Evolutionary conservation across 345 rosid species (phyloP).

Genomic region (Tarenaya hassleriana): DNA sequence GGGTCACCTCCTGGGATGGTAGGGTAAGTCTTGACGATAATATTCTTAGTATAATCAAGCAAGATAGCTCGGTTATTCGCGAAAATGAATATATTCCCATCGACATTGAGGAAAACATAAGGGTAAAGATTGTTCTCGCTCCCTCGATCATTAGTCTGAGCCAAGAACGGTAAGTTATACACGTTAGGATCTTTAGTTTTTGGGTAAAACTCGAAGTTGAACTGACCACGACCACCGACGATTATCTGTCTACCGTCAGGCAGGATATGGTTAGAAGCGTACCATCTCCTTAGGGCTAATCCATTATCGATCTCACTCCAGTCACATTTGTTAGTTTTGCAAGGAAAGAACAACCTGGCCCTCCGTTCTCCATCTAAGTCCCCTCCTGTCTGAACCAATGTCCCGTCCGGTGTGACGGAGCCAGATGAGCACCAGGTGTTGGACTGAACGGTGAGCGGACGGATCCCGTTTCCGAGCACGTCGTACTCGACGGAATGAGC

Average conservation of each 20-base stretch:
- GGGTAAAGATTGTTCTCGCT: slow-evolving; percentile 83
- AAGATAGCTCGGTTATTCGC: slow-evolving; percentile 70
- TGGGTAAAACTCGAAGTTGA: slow-evolving; percentile 67
- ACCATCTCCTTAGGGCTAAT: slow-evolving; percentile 38
- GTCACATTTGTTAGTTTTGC: slow-evolving; percentile 42
- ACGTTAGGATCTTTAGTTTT: too few relatives aligned
- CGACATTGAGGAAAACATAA: slow-evolving; percentile 56
- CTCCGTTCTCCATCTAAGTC: slow-evolving; percentile 47
- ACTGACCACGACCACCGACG: slow-evolving; percentile 61
- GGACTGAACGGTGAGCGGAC: slow-evolving; percentile 38
- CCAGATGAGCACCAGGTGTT: slow-evolving; percentile 57
- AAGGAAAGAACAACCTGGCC: slow-evolving; percentile 46
- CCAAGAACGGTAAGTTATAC: slow-evolving; percentile 45
- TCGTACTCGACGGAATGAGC: slow-evolving; percentile 64
- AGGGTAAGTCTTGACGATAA: slow-evolving; percentile 54
- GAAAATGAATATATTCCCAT: slow-evolving; percentile 67
- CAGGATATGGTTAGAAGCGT: slow-evolving; percentile 60
- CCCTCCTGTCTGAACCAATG: slow-evolving; percentile 62
- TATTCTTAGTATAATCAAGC: slow-evolving; percentile 35
- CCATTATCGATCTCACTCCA: slow-evolving; percentile 52
- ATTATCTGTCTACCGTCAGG: slow-evolving; percentile 68
- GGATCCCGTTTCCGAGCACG: slow-evolving; percentile 27
- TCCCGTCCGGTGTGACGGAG: slow-evolving; percentile 57
- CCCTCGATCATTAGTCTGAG: slow-evolving; percentile 41
- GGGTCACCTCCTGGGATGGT: slow-evolving; percentile 69